A percentile compares a stretch with the other conserved stretches of the same genome.
phyloP scores from a whole-genome alignment of 2,329 filamentous ascomycete genomes.

The Beauveria asiatica region DNA sequence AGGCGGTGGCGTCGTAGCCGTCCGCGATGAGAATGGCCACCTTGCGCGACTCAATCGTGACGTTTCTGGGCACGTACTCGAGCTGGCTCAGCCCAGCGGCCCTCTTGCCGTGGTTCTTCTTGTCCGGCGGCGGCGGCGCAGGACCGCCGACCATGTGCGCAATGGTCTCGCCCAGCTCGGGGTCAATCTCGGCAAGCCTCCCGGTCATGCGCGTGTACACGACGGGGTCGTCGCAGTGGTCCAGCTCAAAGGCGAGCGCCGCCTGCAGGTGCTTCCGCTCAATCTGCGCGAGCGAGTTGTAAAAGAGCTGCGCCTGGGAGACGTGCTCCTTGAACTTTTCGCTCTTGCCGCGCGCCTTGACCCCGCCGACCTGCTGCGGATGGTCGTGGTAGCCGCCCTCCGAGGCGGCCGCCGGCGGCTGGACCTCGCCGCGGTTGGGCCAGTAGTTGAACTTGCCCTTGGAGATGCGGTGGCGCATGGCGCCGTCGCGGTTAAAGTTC shows the following conservation, averaged over 20 bases:
- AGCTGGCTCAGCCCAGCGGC: constrained; percentile 61
- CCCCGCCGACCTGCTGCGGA: constrained; percentile 52
- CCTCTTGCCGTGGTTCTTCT: constrained; percentile 59
- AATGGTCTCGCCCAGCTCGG: constrained; percentile 59
- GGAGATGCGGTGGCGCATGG: constrained; percentile 62
- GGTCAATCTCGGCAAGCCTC: constrained; percentile 64
- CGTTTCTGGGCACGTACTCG: constrained; percentile 53
- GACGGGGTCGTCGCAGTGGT: constrained; percentile 71
- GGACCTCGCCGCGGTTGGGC: constrained; percentile 51
- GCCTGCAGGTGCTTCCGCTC: constrained; percentile 67
- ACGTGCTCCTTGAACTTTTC: constrained; percentile 72
- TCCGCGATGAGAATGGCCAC: constrained; percentile 72
- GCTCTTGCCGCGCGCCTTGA: constrained; percentile 61
- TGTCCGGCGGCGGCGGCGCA: constrained; percentile 41
- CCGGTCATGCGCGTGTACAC: constrained; percentile 65
- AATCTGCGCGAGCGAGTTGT: constrained; percentile 60
- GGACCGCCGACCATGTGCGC: constrained; percentile 59
- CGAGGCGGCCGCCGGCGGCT: constrained; percentile 53
- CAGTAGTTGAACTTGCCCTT: constrained; percentile 59
- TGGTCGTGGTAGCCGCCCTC: constrained; percentile 65
- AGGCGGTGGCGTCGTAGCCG: constrained; percentile 61
- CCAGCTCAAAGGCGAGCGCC: constrained; percentile 66
- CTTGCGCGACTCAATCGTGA: constrained; percentile 62
- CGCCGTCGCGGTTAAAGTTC: constrained; percentile 69
- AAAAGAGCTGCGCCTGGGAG: constrained; percentile 74